Evolutionary conservation across 768 basidiomycete genomes (phyloP).

Genomic region (Boletus vermiculosoides): DNA sequence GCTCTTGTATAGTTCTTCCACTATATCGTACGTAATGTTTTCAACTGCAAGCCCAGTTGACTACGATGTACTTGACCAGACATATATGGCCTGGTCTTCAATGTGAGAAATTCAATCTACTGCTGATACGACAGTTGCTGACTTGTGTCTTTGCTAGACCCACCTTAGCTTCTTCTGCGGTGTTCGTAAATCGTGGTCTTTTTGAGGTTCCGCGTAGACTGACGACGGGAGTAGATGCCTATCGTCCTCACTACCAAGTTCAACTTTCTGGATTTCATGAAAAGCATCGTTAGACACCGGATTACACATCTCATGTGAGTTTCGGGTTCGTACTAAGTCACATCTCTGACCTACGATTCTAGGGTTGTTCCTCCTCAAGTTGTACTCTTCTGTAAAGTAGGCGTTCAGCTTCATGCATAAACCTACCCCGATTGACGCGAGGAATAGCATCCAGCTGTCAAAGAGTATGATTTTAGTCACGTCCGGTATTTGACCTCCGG

Average conservation of each 20-base stretch:
- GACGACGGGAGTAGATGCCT: constrained; percentile 41
- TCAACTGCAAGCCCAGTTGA: background rate
- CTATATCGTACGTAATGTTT: constrained; percentile 50
- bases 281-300: constrained; percentile 44
- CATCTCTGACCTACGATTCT: background rate
- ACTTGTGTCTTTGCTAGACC: constrained; percentile 42
- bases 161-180: constrained; percentile 56
- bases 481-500: constrained; percentile 41
- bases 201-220: background rate
- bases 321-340: background rate
- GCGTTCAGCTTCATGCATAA: background rate
- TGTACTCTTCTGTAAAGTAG: constrained; percentile 50
- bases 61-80: constrained; percentile 36
- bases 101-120: constrained; percentile 35
- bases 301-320: constrained; percentile 46
- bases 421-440: background rate
- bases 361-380: constrained; percentile 50
- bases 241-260: constrained; percentile 47
- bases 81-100: constrained; percentile 66
- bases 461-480: constrained; percentile 42
- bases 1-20: constrained; percentile 46
- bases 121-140: background rate
- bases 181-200: constrained; percentile 39
- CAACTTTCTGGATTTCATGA: constrained; percentile 43
- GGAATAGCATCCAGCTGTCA: constrained; percentile 39